A percentile compares a stretch with the other conserved stretches of the same genome.
These are phyloP conservation scores for Fagus crenata DNA, from an alignment of 306 rosid species.

Conservation along the genomic window DNA sequence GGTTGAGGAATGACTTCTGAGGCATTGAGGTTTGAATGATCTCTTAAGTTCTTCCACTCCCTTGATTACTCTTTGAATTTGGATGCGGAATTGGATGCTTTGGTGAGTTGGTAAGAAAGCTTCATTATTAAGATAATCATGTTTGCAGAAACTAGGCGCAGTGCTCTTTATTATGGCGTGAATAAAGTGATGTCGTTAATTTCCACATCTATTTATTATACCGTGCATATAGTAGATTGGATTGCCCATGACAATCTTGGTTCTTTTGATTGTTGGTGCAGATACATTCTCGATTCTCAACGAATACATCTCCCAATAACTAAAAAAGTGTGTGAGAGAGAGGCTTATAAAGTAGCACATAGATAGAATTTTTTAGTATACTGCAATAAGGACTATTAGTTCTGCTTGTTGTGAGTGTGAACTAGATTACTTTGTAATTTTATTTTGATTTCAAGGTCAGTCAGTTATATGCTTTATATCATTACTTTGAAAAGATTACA, in stretches of 20 bases:
- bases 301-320: conserved; percentile 79
- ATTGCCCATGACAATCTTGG: conserved; percentile 42
- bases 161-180: conserved; percentile 51
- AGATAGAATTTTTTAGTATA: too few relatives aligned
- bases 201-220: conserved; percentile 37
- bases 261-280: conserved; percentile 36
- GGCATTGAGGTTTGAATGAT: conserved; percentile 99
- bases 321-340: too few relatives aligned
- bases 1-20: conserved; percentile 99
- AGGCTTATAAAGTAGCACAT: too few relatives aligned
- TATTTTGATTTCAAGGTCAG: too few relatives aligned
- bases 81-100: conserved; percentile 94
- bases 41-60: conserved; percentile 99
- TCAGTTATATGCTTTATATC: too few relatives aligned
- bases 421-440: too few relatives aligned
- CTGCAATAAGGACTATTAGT: too few relatives aligned
- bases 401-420: too few relatives aligned
- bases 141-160: conserved; percentile 81
- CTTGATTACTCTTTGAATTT: conserved; percentile 90
- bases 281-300: conserved; percentile 97
- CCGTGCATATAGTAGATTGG: conserved; percentile 16
- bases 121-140: conserved; percentile 94
- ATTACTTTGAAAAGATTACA: too few relatives aligned
- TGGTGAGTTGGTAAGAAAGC: conserved; percentile 96
- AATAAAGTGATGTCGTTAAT: conserved; percentile 34